Percentiles rank a stretch among this genome's conserved stretches.
These are phyloP conservation scores for Ustilago loliicola DNA, from an alignment of 1,284 basidiomycete genomes.

Conservation along the genomic window DNA sequence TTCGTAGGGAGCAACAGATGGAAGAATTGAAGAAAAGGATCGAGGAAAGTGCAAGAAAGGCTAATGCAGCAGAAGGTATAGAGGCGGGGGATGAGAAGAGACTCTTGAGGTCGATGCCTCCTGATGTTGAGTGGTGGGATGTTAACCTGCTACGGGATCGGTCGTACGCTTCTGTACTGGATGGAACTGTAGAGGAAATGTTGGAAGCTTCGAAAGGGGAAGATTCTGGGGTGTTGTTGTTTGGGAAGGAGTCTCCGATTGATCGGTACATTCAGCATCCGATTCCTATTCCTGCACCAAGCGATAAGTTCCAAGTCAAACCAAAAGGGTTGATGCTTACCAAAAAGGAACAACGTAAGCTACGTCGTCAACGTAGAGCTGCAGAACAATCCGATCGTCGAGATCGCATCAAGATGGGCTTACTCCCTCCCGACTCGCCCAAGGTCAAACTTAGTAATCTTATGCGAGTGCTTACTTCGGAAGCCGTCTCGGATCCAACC, in stretches of 20 bases:
- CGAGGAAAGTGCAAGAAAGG: conserved; percentile 89
- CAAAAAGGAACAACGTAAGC: conserved; percentile 91
- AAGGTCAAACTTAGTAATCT: conserved; percentile 96
- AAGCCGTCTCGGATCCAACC: conserved; percentile 96
- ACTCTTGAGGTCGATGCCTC: conserved; percentile 83
- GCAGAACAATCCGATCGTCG: conserved; percentile 94
- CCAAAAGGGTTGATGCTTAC: conserved; percentile 71
- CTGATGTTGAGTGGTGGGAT: conserved; percentile 98
- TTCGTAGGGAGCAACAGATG: conserved; percentile 76
- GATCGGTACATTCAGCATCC: conserved; percentile 96
- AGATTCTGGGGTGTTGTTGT: conserved; percentile 26
- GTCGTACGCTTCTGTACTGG: conserved; percentile 78
- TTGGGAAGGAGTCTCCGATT: conserved; percentile 78
- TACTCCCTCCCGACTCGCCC: conserved; percentile 92
- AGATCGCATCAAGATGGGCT: conserved; percentile 94
- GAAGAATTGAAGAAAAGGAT: conserved; percentile 93
- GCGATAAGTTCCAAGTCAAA: conserved; percentile 82
- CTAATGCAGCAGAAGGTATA: conserved; percentile 91
- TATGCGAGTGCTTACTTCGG: conserved; percentile 97
- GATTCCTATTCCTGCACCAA: conserved; percentile 92
- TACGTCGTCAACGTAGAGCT: conserved; percentile 87
- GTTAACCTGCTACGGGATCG: conserved; percentile 83
- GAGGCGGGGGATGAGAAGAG: conserved; percentile 86
- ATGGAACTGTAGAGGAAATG: conserved; percentile 74
- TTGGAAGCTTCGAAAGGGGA: conserved; percentile 72